phyloP scores from a whole-genome alignment of 2,329 filamentous ascomycete genomes.

The Orbilia quercus region DNA sequence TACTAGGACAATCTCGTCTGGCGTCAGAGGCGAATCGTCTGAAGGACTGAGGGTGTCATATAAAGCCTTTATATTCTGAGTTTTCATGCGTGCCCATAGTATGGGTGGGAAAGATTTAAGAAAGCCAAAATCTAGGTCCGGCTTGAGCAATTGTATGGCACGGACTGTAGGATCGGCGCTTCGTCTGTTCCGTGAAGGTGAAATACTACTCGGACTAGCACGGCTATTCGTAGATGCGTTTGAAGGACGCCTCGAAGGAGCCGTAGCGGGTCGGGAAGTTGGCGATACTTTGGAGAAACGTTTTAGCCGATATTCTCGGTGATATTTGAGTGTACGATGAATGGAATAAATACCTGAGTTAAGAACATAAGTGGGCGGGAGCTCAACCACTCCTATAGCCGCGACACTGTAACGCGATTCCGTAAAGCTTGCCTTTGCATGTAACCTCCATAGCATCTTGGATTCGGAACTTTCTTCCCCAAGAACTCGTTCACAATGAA shows the following conservation, averaged over 20 bases:
- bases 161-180: not conserved
- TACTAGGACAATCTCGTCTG: constrained; percentile 6
- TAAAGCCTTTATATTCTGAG: constrained; percentile 6
- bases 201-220: not conserved
- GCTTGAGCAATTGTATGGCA: constrained; percentile 12
- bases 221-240: not conserved
- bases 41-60: constrained; percentile 6
- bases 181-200: not conserved
- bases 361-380: not conserved
- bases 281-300: not conserved
- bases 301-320: not conserved
- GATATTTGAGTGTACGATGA: no score
- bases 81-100: constrained; percentile 8
- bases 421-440: not conserved
- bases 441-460: constrained; percentile 7
- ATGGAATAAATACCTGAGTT: not conserved
- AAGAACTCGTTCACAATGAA: constrained; percentile 13
- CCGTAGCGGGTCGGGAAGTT: not conserved
- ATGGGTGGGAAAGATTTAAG: constrained; percentile 4
- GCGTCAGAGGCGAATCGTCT: not conserved
- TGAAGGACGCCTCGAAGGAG: not conserved
- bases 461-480: constrained; percentile 22
- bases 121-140: constrained; percentile 11
- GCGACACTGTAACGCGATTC: not conserved
- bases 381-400: not conserved